Evolutionary conservation across 192 early-diverging fungal species (phyloP).

Genomic region (Pilaira anomala): DNA sequence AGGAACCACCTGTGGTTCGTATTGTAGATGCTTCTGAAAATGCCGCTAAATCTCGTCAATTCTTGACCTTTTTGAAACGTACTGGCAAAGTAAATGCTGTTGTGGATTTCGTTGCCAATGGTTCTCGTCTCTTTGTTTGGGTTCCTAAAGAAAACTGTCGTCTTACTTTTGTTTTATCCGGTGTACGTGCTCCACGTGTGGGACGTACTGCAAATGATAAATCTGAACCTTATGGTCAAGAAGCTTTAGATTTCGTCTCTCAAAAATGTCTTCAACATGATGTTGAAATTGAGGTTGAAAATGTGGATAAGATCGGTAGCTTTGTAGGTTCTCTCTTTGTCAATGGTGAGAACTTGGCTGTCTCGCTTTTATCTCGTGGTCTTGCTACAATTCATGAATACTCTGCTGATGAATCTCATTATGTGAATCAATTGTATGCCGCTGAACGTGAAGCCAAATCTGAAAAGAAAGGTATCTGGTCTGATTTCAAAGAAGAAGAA

Average conservation of each 20-base stretch:
- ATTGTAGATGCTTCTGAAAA: constrained; percentile 81
- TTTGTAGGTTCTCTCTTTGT: constrained; percentile 89
- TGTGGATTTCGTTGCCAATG: constrained; percentile 83
- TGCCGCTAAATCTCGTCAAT: constrained; percentile 79
- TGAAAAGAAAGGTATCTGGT: constrained; percentile 71
- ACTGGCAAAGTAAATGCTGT: constrained; percentile 74
- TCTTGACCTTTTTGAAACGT: constrained; percentile 81
- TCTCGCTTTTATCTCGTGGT: constrained; percentile 73
- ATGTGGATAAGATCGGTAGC: constrained; percentile 85
- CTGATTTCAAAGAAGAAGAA: constrained; percentile 46
- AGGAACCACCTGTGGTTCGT: constrained; percentile 71
- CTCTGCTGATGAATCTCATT: constrained; percentile 79
- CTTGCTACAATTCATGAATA: constrained; percentile 81
- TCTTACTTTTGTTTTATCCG: constrained; percentile 82
- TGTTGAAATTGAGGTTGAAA: constrained; percentile 87
- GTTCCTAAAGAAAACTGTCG: constrained; percentile 84
- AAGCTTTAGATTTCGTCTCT: constrained; percentile 70
- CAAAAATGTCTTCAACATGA: constrained; percentile 82
- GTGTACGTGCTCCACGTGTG: constrained; percentile 80
- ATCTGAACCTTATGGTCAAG: constrained; percentile 82
- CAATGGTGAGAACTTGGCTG: constrained; percentile 67
- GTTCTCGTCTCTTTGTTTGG: constrained; percentile 77
- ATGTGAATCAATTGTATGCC: constrained; percentile 63
- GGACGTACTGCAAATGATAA: constrained; percentile 66
- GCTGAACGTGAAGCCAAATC: constrained; percentile 79